These are phyloP conservation scores for Rosa multiflora DNA, from an alignment of 306 rosid species.

Conservation along the genomic window DNA sequence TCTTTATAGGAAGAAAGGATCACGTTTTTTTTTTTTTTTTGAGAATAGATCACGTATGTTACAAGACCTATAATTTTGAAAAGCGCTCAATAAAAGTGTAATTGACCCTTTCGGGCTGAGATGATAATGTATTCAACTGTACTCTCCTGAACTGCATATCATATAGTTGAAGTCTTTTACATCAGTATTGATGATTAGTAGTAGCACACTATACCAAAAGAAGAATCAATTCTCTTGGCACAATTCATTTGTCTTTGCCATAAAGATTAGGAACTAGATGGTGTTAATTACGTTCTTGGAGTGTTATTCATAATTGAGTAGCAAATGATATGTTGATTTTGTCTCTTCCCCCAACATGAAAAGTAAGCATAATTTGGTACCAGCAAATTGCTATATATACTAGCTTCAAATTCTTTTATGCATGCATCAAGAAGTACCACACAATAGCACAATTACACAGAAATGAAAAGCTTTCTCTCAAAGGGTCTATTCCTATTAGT, in stretches of 20 bases:
- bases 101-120: constrained; percentile 18
- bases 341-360: neutral
- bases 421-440: too few species aligned
- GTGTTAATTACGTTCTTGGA: neutral
- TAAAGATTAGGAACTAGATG: neutral
- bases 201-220: neutral
- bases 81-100: constrained; percentile 27
- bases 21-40: neutral
- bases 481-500: too few species aligned
- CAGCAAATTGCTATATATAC: neutral
- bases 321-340: neutral
- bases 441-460: too few species aligned
- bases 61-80: constrained; percentile 44
- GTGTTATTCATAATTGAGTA: neutral
- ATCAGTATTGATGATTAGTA: neutral
- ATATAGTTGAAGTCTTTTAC: neutral
- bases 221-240: neutral
- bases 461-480: too few species aligned
- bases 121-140: constrained; percentile 16
- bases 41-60: neutral
- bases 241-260: neutral
- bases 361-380: neutral
- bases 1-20: neutral
- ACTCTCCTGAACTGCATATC: constrained; percentile 5
- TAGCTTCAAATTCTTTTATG: neutral